Evolutionary conservation across 2,329 filamentous ascomycete genomes (phyloP).

Genomic region (Fusarium albidum): DNA sequence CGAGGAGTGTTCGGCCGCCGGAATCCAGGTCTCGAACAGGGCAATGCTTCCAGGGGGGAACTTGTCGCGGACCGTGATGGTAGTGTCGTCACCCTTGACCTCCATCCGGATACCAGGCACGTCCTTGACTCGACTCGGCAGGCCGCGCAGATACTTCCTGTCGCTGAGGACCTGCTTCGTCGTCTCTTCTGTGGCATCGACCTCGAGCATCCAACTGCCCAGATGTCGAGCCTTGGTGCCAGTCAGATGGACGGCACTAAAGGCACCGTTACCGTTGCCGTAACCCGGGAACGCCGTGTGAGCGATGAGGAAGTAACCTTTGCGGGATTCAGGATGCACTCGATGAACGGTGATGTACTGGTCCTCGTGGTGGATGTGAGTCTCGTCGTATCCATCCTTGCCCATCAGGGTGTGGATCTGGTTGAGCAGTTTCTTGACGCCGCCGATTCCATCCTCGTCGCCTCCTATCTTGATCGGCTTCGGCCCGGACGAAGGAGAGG

Average conservation of each 20-base stretch:
- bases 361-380: constrained; percentile 94
- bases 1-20: constrained; percentile 81
- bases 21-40: constrained; percentile 95
- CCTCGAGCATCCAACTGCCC: constrained; percentile 91
- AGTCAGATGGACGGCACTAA: constrained; percentile 80
- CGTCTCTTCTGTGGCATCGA: constrained; percentile 78
- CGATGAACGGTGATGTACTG: constrained; percentile 97
- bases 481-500: constrained; percentile 73
- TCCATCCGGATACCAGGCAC: constrained; percentile 79
- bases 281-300: constrained; percentile 96
- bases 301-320: constrained; percentile 94
- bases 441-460: constrained; percentile 84
- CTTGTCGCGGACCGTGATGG: constrained; percentile 80
- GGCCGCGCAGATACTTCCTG: constrained; percentile 75
- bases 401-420: constrained; percentile 96
- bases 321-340: constrained; percentile 89
- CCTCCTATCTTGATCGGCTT: constrained; percentile 69
- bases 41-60: constrained; percentile 96
- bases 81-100: constrained; percentile 74
- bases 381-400: constrained; percentile 92
- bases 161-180: constrained; percentile 72
- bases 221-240: constrained; percentile 87
- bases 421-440: constrained; percentile 91
- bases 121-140: constrained; percentile 83
- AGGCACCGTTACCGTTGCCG: constrained; percentile 81